Evolutionary conservation across 495 filamentous ascomycete species (phyloP).

Genomic region (Penicillium longicatenatum): DNA sequence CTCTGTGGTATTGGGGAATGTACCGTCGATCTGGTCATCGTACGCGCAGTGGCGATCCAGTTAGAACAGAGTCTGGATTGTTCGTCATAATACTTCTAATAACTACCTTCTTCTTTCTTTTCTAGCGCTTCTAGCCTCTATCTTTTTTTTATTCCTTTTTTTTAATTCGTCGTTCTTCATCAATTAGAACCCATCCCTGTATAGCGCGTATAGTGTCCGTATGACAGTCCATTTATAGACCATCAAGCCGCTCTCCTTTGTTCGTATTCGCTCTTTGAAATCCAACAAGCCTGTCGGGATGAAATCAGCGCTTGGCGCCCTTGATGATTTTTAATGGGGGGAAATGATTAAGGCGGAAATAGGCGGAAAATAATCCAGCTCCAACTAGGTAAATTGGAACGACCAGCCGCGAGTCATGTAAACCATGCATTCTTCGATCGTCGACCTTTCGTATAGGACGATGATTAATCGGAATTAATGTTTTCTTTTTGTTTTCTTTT

Average conservation of each 20-base stretch:
- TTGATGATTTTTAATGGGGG: background rate
- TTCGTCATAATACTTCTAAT: too few species aligned
- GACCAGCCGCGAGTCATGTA: conserved; percentile 27
- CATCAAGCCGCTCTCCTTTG: background rate
- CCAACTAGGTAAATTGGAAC: background rate
- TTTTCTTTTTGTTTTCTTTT: too few species aligned
- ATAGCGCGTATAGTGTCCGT: background rate
- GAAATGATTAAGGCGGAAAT: background rate
- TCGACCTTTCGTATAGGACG: conserved; percentile 3
- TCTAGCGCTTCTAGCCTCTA: too few species aligned
- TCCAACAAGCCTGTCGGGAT: background rate
- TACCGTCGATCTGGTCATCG: too few species aligned
- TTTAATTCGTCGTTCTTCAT: background rate
- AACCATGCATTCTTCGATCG: conserved; percentile 22
- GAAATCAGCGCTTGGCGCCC: background rate
- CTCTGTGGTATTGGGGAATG: too few species aligned
- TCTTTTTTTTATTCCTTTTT: background rate
- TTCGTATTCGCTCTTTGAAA: background rate
- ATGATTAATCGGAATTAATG: too few species aligned
- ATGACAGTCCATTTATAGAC: background rate
- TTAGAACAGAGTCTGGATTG: too few species aligned
- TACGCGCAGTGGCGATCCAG: too few species aligned
- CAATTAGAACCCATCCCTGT: background rate
- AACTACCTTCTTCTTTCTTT: too few species aligned
- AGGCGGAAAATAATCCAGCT: background rate